phyloP scores from a whole-genome alignment of 1,284 basidiomycete species.

The Leccinum pseudoinsigne region DNA sequence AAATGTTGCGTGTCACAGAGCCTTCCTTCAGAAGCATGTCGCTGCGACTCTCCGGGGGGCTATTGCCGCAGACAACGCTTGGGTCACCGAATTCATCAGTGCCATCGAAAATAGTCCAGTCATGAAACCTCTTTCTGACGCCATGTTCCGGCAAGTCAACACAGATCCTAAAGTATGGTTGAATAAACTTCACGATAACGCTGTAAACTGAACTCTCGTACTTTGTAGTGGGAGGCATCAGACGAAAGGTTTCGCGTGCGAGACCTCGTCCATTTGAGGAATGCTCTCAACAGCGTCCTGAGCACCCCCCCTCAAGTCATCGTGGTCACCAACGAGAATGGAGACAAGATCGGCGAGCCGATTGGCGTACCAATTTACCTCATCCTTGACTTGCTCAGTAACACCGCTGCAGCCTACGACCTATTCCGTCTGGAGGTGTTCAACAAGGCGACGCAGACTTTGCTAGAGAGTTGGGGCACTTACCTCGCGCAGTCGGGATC shows the following conservation, averaged over 20 bases:
- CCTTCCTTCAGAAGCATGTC: constrained; percentile 7
- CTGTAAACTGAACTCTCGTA: not conserved
- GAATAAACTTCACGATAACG: not conserved
- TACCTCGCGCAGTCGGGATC: constrained; percentile 10
- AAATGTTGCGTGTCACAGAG: not conserved
- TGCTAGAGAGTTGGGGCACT: constrained; percentile 4
- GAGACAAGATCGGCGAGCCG: constrained; percentile 15
- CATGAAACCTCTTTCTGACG: not conserved
- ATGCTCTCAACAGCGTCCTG: constrained; percentile 11
- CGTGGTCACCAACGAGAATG: not conserved
- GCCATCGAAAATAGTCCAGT: not conserved
- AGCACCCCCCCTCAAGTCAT: constrained; percentile 11
- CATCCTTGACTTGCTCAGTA: constrained; percentile 23
- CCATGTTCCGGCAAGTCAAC: constrained; percentile 10
- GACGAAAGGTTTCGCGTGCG: constrained; percentile 2
- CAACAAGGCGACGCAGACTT: constrained; percentile 24
- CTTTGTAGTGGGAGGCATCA: constrained; percentile 4
- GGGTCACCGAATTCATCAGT: not conserved
- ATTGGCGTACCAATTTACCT: constrained; percentile 21
- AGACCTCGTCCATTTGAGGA: constrained; percentile 13
- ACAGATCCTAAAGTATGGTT: constrained; percentile 5
- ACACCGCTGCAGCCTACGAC: constrained; percentile 20
- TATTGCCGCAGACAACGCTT: not conserved
- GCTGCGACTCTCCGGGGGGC: not conserved
- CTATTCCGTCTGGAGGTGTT: constrained; percentile 17